Conservation (phyloP, 805 yeast species). For the Lachancea lanzarotensis region DNA sequence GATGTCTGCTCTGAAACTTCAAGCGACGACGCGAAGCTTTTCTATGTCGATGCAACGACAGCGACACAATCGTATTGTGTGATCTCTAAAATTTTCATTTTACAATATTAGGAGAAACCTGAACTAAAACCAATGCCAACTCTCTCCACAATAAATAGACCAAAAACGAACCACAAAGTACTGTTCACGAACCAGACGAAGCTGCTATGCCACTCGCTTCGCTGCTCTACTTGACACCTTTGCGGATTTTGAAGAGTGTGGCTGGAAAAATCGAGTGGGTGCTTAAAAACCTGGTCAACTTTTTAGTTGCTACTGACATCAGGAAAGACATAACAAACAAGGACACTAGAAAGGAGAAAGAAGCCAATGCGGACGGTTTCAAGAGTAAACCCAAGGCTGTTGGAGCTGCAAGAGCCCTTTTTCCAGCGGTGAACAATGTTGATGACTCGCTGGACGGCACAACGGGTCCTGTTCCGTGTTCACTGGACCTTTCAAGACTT, state of each 20-base stretch:
- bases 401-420: slow-evolving; percentile 8
- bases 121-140: neutral
- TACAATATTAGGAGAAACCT: neutral
- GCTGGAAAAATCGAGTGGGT: slow-evolving; percentile 2
- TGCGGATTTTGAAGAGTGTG: slow-evolving; percentile 1
- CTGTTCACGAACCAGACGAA: neutral
- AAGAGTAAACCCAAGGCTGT: neutral
- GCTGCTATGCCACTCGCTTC: slow-evolving; percentile 6
- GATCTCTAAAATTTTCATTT: slow-evolving; percentile 2
- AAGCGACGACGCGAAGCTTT: too few relatives aligned
- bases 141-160: neutral
- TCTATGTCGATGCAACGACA: too few relatives aligned
- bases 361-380: neutral
- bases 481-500: slow-evolving; percentile 18
- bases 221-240: slow-evolving; percentile 1
- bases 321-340: neutral
- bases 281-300: slow-evolving; percentile 1
- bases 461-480: slow-evolving; percentile 25
- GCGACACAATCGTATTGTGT: neutral
- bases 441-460: slow-evolving; percentile 14
- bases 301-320: neutral
- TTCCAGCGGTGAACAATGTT: slow-evolving; percentile 24
- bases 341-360: neutral
- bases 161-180: neutral
- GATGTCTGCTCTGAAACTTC: too few relatives aligned